Base-by-base conservation (phyloP, 805 yeast species). In the Candida nonsorbophila region DNA sequence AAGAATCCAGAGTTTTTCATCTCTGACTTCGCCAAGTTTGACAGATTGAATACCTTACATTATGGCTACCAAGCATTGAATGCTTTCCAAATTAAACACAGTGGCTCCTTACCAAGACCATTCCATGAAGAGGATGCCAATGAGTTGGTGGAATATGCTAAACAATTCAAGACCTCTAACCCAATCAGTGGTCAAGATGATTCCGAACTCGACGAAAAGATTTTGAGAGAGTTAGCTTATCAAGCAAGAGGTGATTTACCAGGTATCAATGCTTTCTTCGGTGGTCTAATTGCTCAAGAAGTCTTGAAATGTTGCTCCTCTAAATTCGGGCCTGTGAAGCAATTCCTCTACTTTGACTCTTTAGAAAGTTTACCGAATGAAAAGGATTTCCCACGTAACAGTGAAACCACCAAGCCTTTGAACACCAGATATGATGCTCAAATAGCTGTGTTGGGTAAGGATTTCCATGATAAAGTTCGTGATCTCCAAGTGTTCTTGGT, bases 211-310 rank as follows among this genome's bases (percentile, higher is more conserved):
- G 75, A 86, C 53, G 79, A 71, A 40, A 66, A 77, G 25, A 58
- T 88, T 25, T 62, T 92, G 36, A 72, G 55, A 31, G 88, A 84
- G 48, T 64, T 92, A 37, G 63, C 95, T 0, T 84, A 67, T 57
- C 95, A 90, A 54, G 81, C 97, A 2, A 71, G 79, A 29, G 98
- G 98, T 59, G 96, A 90, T 47, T 58, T 90, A 27, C 95, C 96
- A 13, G 95, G 90, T 20, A 61, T 86, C 51, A 79, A 77, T 41
- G 97, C 97, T 2, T 81, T 88, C 37, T 74, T 78, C 48, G 98
- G 98, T 55, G 97, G 97, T 19, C 66, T 90, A 31, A 81, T 85
- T 25, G 98, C 98, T 3, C 98, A 92, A 59, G 98, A 92, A 61
- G 96, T 85, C 13, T 71, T 92, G 51, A 92, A 92, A 62, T 94